phyloP scores from a whole-genome alignment of 2,329 filamentous ascomycete genomes.

The Monosporascus ibericus region DNA sequence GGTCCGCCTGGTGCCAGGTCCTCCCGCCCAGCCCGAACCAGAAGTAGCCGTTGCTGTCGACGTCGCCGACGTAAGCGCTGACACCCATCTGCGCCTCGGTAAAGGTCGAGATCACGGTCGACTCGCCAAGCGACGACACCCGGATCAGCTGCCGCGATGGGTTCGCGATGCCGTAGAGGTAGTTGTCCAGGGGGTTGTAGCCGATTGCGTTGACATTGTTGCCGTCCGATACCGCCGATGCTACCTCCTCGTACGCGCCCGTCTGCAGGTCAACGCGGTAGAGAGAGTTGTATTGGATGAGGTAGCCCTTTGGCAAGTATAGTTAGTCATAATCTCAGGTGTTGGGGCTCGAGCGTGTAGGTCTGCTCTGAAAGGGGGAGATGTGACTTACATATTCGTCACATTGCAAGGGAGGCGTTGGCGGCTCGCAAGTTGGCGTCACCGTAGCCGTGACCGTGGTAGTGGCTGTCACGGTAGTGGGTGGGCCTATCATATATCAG shows the following conservation, averaged over 20 bases:
- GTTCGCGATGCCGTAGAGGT: constrained; percentile 2
- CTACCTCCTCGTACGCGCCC: not conserved
- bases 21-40: not conserved
- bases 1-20: constrained; percentile 1
- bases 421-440: not conserved
- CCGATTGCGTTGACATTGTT: constrained; percentile 2
- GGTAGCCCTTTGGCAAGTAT: not conserved
- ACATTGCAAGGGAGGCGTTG: not conserved
- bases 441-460: not conserved
- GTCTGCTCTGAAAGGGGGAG: not conserved
- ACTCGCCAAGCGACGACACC: not conserved
- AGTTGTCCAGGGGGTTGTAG: constrained; percentile 1
- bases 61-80: not conserved
- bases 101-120: not conserved
- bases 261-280: constrained; percentile 1
- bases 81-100: not conserved
- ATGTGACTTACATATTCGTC: not conserved
- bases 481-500: not conserved
- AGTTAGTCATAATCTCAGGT: not conserved
- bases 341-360: not conserved
- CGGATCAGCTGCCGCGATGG: not conserved
- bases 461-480: not conserved
- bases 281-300: not conserved
- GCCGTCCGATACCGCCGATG: not conserved
- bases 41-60: not conserved